Evolutionary conservation across 2,329 filamentous ascomycete genomes (phyloP).

Genomic region (Anthostomella pinea): DNA sequence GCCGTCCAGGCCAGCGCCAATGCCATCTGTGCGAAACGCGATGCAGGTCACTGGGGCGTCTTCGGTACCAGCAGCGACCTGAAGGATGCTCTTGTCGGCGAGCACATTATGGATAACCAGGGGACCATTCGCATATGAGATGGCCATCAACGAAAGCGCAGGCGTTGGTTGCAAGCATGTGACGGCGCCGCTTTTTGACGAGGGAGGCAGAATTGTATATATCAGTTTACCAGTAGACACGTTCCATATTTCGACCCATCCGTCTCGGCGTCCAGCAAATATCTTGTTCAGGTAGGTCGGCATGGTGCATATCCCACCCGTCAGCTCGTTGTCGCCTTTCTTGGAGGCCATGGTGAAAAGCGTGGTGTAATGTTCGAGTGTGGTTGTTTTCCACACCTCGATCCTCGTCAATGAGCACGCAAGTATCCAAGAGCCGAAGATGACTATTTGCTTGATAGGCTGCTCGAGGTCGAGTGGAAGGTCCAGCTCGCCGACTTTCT

Average conservation of each 20-base stretch:
- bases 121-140: constrained; percentile 79
- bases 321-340: constrained; percentile 65
- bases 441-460: constrained; percentile 71
- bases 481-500: constrained; percentile 73
- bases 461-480: constrained; percentile 63
- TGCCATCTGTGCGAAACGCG: constrained; percentile 83
- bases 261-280: constrained; percentile 82
- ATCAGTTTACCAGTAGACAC: constrained; percentile 87
- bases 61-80: constrained; percentile 63
- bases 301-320: constrained; percentile 79
- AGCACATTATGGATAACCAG: constrained; percentile 80
- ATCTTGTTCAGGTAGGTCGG: constrained; percentile 96
- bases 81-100: constrained; percentile 69
- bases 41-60: constrained; percentile 74
- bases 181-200: constrained; percentile 71
- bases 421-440: constrained; percentile 90
- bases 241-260: constrained; percentile 96
- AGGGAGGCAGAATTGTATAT: constrained; percentile 80
- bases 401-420: constrained; percentile 73
- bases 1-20: constrained; percentile 85
- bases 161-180: constrained; percentile 83
- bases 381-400: constrained; percentile 84
- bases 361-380: constrained; percentile 86
- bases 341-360: constrained; percentile 59
- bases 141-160: constrained; percentile 79